A percentile compares a stretch with the other conserved stretches of the same genome.
phyloP scores from a whole-genome alignment of 2,329 filamentous ascomycete genomes.

The Microthyrium microscopicum region DNA sequence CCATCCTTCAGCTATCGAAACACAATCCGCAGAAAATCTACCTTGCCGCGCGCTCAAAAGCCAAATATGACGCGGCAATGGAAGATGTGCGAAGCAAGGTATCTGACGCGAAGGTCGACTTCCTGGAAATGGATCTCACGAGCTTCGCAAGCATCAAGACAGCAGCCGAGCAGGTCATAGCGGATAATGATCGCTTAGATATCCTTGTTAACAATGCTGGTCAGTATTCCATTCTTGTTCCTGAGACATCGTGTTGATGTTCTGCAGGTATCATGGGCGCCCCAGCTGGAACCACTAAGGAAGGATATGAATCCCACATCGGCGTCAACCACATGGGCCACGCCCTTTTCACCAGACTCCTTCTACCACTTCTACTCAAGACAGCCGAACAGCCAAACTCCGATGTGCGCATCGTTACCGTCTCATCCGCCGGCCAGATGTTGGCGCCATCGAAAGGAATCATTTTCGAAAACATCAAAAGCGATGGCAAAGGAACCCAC shows the following conservation, averaged over 20 bases:
- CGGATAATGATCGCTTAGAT: slow-evolving; percentile 3
- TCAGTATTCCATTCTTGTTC: too few species aligned
- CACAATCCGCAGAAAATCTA: slow-evolving; percentile 30
- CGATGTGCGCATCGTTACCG: slow-evolving; percentile 5
- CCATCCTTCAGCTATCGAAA: slow-evolving; percentile 25
- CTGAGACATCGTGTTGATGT: too few species aligned
- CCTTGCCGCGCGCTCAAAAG: slow-evolving; percentile 27
- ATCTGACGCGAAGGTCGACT: background rate
- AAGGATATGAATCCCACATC: slow-evolving; percentile 8
- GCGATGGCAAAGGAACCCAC: background rate
- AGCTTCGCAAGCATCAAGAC: slow-evolving; percentile 4
- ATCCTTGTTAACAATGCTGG: slow-evolving; percentile 9
- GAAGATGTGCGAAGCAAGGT: background rate
- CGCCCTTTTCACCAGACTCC: slow-evolving; percentile 5
- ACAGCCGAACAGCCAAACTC: slow-evolving; percentile 1
- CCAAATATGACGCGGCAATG: slow-evolving; percentile 22
- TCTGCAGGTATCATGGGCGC: slow-evolving; percentile 7
- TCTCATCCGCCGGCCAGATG: slow-evolving; percentile 2
- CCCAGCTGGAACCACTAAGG: slow-evolving; percentile 3
- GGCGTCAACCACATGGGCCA: slow-evolving; percentile 9
- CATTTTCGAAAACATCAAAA: background rate
- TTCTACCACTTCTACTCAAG: slow-evolving; percentile 2
- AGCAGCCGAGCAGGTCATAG: slow-evolving; percentile 3
- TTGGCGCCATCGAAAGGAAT: background rate
- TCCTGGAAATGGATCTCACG: slow-evolving; percentile 5